phyloP scores from a whole-genome alignment of 2,329 filamentous ascomycete species.

The Colletotrichum higginsianum region DNA sequence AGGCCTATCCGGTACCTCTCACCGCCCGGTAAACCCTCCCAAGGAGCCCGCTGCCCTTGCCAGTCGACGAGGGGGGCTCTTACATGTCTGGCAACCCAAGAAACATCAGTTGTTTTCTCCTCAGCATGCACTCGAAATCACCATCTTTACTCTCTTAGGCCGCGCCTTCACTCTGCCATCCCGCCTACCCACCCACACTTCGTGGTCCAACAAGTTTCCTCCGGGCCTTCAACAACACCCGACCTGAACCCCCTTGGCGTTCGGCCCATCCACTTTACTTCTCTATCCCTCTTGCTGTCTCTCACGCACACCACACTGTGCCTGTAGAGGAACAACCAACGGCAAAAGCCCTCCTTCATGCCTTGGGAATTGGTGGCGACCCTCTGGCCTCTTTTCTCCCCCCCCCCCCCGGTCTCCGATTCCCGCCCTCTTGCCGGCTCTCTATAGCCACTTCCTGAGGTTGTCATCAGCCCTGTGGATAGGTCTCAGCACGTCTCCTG shows the following conservation, averaged over 20 bases:
- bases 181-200: not conserved
- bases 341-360: constrained; percentile 11
- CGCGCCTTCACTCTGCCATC: constrained; percentile 19
- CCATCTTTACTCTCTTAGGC: constrained; percentile 30
- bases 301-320: constrained; percentile 31
- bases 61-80: constrained; percentile 33
- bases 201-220: constrained; percentile 9
- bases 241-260: constrained; percentile 20
- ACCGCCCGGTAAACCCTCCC: constrained; percentile 38
- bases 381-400: constrained; percentile 16
- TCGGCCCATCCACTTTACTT: constrained; percentile 21
- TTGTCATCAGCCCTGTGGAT: constrained; percentile 30
- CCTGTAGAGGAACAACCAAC: constrained; percentile 9
- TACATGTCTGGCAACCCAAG: constrained; percentile 39
- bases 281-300: constrained; percentile 1
- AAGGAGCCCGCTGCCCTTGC: constrained; percentile 23
- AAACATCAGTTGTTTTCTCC: constrained; percentile 33
- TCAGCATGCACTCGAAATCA: constrained; percentile 39
- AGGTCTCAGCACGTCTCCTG: constrained; percentile 27
- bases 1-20: constrained; percentile 14
- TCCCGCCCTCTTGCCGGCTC: constrained; percentile 33
- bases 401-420: constrained; percentile 20
- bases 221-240: constrained; percentile 5
- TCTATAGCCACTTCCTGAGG: constrained; percentile 20
- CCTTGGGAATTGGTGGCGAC: constrained; percentile 38